Evolutionary conservation across 2,329 filamentous ascomycete species (phyloP).

Genomic region (Boeremia exigua): DNA sequence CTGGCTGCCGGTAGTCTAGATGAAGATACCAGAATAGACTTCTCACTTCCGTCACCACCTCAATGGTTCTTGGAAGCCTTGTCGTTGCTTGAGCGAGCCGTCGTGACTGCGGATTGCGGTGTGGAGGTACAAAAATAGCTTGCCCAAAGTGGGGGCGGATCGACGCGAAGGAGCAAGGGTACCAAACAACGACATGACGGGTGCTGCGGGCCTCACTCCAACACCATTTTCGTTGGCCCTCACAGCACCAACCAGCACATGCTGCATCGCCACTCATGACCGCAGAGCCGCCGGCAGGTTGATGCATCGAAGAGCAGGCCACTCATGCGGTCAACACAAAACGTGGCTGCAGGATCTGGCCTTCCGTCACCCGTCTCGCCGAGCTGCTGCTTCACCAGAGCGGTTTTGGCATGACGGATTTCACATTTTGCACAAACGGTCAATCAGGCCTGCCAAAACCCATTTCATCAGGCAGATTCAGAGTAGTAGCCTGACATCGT

Average conservation of each 20-base stretch:
- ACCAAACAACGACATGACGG: not conserved
- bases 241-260: not conserved
- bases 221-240: constrained; percentile 14
- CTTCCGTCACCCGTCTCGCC: constrained; percentile 9
- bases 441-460: constrained; percentile 20
- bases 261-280: constrained; percentile 8
- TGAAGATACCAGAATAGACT: not conserved
- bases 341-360: constrained; percentile 7
- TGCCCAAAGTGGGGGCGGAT: constrained; percentile 10
- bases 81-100: constrained; percentile 1
- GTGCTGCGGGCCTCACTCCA: constrained; percentile 3
- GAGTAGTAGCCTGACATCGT: constrained; percentile 18
- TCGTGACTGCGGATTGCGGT: constrained; percentile 13
- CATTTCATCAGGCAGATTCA: constrained; percentile 30
- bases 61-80: constrained; percentile 1
- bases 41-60: constrained; percentile 1
- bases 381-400: constrained; percentile 24
- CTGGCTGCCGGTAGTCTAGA: constrained; percentile 7
- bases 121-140: constrained; percentile 15
- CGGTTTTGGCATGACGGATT: constrained; percentile 18
- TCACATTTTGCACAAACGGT: constrained; percentile 15
- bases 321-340: not conserved
- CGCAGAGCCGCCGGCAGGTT: constrained; percentile 6
- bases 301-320: constrained; percentile 1
- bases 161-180: constrained; percentile 8